Percentiles rank a stretch among this genome's conserved stretches.
Evolutionary conservation across 2,329 filamentous ascomycete species (phyloP).

Genomic region (Rhynchosporium agropyri): DNA sequence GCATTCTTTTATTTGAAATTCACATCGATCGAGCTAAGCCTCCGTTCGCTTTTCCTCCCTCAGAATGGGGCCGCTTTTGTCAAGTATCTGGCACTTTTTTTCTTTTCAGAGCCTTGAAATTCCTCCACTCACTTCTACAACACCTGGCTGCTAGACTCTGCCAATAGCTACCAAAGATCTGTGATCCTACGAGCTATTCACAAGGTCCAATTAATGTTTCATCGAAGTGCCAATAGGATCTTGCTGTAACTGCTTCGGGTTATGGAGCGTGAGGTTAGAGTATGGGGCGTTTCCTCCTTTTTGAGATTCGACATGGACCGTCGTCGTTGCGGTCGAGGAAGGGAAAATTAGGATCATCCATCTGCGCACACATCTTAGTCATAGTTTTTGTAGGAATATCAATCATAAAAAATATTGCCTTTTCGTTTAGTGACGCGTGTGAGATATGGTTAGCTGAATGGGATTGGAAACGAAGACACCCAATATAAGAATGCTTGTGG

Average conservation of each 20-base stretch:
- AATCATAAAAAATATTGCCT: not conserved
- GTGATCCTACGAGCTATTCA: not conserved
- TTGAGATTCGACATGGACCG: not conserved
- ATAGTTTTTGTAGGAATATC: slow-evolving; percentile 1
- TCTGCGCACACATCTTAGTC: not conserved
- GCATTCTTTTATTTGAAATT: no score
- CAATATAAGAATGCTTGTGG: no score
- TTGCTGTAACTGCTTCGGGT: not conserved
- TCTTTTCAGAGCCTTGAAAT: not conserved
- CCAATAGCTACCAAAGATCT: not conserved
- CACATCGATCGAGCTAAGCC: no score
- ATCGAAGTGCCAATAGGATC: not conserved
- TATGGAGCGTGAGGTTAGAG: not conserved
- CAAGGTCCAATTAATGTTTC: not conserved
- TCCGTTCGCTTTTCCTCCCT: not conserved
- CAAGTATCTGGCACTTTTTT: not conserved
- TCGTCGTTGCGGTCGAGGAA: not conserved
- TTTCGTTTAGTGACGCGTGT: not conserved
- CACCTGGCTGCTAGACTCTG: not conserved
- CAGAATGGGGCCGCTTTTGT: not conserved
- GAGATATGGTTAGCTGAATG: not conserved
- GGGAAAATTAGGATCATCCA: not conserved
- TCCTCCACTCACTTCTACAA: not conserved
- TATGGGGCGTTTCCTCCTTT: not conserved
- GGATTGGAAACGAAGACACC: not conserved